phyloP scores from a whole-genome alignment of 2,329 filamentous ascomycete species.

The Graphilbum fragrans region DNA sequence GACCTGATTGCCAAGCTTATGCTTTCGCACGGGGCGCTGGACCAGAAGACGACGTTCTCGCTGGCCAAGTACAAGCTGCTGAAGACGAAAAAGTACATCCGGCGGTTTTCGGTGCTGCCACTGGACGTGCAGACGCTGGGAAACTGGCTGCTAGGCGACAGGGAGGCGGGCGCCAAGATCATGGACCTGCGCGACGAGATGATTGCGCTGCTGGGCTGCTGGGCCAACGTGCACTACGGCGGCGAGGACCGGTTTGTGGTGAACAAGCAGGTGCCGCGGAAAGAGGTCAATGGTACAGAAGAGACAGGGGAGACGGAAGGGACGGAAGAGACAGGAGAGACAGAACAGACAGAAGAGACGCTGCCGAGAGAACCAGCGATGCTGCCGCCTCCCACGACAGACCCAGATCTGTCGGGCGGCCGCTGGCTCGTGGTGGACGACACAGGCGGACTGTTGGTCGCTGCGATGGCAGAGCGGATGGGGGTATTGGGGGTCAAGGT shows the following conservation, averaged over 20 bases:
- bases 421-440: constrained; percentile 80
- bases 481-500: constrained; percentile 51
- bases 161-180: constrained; percentile 60
- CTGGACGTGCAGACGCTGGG: constrained; percentile 67
- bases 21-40: constrained; percentile 75
- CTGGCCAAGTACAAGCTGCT: constrained; percentile 91
- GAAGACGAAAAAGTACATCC: constrained; percentile 88
- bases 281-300: too few species aligned
- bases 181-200: constrained; percentile 81
- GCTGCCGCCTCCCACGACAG: background rate
- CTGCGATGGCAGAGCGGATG: constrained; percentile 80
- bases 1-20: constrained; percentile 90
- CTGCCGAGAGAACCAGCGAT: background rate
- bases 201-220: constrained; percentile 70
- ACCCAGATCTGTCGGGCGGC: constrained; percentile 15
- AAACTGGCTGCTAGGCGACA: constrained; percentile 67
- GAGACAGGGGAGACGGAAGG: constrained; percentile 11
- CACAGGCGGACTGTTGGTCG: constrained; percentile 70
- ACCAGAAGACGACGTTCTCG: constrained; percentile 90
- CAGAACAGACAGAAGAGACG: background rate
- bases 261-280: background rate
- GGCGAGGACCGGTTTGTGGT: constrained; percentile 20
- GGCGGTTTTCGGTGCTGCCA: constrained; percentile 74
- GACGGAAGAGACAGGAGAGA: constrained; percentile 12
- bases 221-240: constrained; percentile 79